Base-by-base conservation (phyloP, 306 rosid genomes). In the Citrullus colocynthis region DNA sequence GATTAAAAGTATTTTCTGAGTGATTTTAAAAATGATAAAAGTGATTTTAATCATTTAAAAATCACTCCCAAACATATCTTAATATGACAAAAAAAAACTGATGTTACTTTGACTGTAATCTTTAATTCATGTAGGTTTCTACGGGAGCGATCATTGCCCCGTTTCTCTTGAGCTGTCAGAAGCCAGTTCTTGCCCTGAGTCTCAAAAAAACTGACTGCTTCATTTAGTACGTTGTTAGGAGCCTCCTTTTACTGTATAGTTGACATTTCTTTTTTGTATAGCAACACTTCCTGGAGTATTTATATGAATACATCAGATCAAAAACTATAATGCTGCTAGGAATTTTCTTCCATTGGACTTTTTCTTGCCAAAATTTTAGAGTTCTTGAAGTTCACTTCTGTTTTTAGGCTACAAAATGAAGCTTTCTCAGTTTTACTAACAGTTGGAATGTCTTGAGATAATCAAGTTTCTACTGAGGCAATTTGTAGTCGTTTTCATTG, bases 81-180 rank as follows among this genome's bases (percentile, higher is more conserved):
- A 7, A 48, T 48, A 48, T 12, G 16, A 48, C 16, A 55, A 4
- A 14, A 14, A 51, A 51, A 49, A 49, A 44, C 20, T 21, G 57
- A 20, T 21, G 1, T 20, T 70, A 8, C 48, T 21, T 56, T 74
- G 77, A 78, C 62, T 39, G 21, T 89, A 63, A 69, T 83, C 66
- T 80, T 51, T 72, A 58, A 57, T 65, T 78, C 63, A 78, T 18
- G 79, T 84, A 95, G 99, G 97, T 44, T 95, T 95, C 83, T 86
- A 87, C 67, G 97, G 97, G 81, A 95, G 98, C 78, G 98, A 95
- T 83, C 99, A 92, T 80, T 95, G 99, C 81, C 99, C 97, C 7
- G 92, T 90, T 79, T 85, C 88, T 42, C 88, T 95, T 45, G 92
- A 87, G 86, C 97, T 95, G 28, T 90, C 96, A 44, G 87, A 82